Base-by-base conservation (phyloP, 2,329 filamentous ascomycete species). In the Phaeosphaeriaceae sp. region DNA sequence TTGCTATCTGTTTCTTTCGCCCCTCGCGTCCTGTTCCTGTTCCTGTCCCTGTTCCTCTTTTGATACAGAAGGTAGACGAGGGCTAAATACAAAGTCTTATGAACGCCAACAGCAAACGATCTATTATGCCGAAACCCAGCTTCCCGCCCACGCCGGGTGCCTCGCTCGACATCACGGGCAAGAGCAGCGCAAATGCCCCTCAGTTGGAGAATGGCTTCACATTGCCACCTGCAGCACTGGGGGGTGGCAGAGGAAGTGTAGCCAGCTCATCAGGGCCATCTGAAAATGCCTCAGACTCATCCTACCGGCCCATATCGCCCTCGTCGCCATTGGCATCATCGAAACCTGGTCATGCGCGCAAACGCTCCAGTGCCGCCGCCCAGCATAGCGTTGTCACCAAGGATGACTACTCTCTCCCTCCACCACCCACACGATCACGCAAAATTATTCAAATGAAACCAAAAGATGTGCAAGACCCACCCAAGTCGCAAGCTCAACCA, bases 361-460 rank as follows among this genome's bases (percentile, higher is more conserved):
- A 69, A 52, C 68, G 68, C 39, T 64, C 63, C 18, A 72, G 51
- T 48, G 60, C 64, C 20, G 56, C 59, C 35, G 48, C 57, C 6
- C 60, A 61, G 16, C 63, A 58, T 12, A 70, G 68, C 41, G 68
- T 76, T 12, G 66, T 76, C 48, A 77, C 79, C 48, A 87, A 85
- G 58, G 83, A 86, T 60, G 78, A 82, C 39, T 95, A 96, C 71
- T 83, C 89, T 8, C 83, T 99, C 13, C 94, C 94, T 16, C 94
- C 94, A 8, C 94, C 93, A 13, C 94, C 94, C 0, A 96, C 92
- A 3, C 83, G 93, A 55, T 90, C 91, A 34, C 87, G 93, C 65
- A 97, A 95, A 77, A 97, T 99, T 70, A 97, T 97, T 50, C 93
- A 97, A 76, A 96, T 97, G 92, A 96, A 96, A 74, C 93, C 85